These are phyloP conservation scores for Pseudogymnoascus sp. DNA, from an alignment of 2,329 filamentous ascomycete species.

Conservation along the genomic window DNA sequence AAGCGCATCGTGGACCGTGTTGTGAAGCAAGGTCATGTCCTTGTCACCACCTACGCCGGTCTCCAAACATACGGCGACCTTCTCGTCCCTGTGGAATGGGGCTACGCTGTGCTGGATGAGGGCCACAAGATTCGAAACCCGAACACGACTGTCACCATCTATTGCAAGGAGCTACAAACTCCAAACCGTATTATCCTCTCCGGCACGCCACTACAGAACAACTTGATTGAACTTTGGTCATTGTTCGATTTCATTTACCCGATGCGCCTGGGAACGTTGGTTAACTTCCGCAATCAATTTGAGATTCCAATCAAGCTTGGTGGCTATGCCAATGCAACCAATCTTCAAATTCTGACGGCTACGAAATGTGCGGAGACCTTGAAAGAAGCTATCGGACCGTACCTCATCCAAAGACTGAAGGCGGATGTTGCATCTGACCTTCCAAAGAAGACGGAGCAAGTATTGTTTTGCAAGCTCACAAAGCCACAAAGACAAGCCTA, in stretches of 20 bases:
- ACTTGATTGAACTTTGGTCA: conserved; percentile 90
- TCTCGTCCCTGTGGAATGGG: conserved; percentile 80
- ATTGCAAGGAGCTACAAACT: conserved; percentile 89
- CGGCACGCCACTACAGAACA: conserved; percentile 97
- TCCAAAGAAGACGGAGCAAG: conserved; percentile 92
- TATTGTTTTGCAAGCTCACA: conserved; percentile 91
- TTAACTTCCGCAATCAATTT: conserved; percentile 85
- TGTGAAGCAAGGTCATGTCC: conserved; percentile 76
- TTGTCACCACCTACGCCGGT: conserved; percentile 93
- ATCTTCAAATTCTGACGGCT: conserved; percentile 88
- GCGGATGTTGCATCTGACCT: conserved; percentile 88
- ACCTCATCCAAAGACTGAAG: conserved; percentile 87
- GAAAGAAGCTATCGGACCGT: conserved; percentile 89
- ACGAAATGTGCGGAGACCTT: conserved; percentile 90
- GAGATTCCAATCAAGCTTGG: conserved; percentile 90
- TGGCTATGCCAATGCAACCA: conserved; percentile 91
- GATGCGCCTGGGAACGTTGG: conserved; percentile 86
- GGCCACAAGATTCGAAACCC: conserved; percentile 98
- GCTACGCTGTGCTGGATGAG: conserved; percentile 89
- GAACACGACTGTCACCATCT: conserved; percentile 88
- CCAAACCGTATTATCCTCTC: conserved; percentile 88
- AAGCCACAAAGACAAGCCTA: conserved; percentile 73
- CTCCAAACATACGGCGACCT: conserved; percentile 87
- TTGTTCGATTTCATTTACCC: conserved; percentile 97
- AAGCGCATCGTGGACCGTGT: conserved; percentile 78